Conservation (phyloP, 2,329 filamentous ascomycete genomes). For the Sarocladium strictum region DNA sequence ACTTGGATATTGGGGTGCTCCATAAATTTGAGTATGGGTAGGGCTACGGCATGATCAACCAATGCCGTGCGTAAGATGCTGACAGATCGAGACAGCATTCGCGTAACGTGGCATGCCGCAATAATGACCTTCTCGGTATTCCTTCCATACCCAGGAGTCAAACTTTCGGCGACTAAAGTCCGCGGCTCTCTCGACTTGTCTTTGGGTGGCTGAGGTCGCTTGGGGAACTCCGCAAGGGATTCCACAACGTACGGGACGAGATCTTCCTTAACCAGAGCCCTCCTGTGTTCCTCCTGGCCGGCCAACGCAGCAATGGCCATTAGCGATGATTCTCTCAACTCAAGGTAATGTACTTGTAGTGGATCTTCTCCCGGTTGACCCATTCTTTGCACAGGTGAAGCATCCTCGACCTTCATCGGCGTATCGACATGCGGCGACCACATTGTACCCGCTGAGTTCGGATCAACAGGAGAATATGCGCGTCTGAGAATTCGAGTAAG, state of each 20-base stretch:
- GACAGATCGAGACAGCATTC: conserved; percentile 79
- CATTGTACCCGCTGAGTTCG: conserved; percentile 17
- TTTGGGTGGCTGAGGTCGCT: conserved; percentile 39
- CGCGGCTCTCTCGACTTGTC: conserved; percentile 31
- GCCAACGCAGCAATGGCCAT: conserved; percentile 77
- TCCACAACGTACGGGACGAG: conserved; percentile 77
- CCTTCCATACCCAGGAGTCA: conserved; percentile 50
- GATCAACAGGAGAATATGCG: conserved; percentile 41
- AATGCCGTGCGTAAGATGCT: conserved; percentile 78
- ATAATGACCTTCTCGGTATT: conserved; percentile 76
- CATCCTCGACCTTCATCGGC: conserved; percentile 26
- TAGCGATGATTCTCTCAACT: conserved; percentile 68
- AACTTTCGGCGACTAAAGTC: conserved; percentile 13
- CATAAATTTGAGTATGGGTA: conserved; percentile 71
- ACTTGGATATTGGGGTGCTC: conserved; percentile 71
- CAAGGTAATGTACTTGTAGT: conserved; percentile 61
- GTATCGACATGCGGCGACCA: conserved; percentile 34
- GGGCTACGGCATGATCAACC: conserved; percentile 76
- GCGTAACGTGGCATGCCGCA: conserved; percentile 76
- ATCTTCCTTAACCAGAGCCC: conserved; percentile 76
- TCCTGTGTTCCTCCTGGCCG: conserved; percentile 78
- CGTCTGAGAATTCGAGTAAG: conserved; percentile 43
- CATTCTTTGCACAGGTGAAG: conserved; percentile 39
- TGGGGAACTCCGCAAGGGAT: conserved; percentile 58
- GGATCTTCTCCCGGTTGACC: conserved; percentile 57